Evolutionary conservation across 306 rosid species (phyloP).

Genomic region (Trifolium dubium): DNA sequence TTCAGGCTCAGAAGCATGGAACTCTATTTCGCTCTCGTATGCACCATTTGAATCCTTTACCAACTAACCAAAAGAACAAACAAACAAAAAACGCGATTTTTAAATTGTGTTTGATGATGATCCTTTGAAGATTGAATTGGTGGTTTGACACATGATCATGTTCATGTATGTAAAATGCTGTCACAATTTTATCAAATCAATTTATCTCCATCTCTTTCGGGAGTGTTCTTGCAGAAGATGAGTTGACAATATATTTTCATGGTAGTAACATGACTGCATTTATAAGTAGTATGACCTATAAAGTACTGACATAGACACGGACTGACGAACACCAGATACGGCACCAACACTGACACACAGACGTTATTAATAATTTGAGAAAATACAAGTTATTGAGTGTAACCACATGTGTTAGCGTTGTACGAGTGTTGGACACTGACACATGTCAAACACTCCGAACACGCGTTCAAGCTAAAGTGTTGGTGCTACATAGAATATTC

Average conservation of each 20-base stretch:
- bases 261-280: conserved; percentile 21
- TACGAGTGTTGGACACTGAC: background rate
- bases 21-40: conserved; percentile 13
- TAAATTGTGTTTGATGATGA: conserved; percentile 12
- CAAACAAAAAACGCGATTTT: background rate
- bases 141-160: conserved; percentile 16
- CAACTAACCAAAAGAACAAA: conserved; percentile 41
- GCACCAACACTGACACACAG: background rate
- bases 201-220: background rate
- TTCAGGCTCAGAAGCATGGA: conserved; percentile 36
- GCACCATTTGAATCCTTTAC: conserved; percentile 39
- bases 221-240: conserved; percentile 9
- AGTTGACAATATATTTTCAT: conserved; percentile 10
- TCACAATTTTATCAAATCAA: conserved; percentile 15
- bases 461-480: background rate
- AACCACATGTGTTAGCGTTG: background rate
- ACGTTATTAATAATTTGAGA: background rate
- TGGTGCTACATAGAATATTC: background rate
- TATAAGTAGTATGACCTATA: background rate
- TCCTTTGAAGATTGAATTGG: background rate
- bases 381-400: background rate
- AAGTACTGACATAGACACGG: background rate
- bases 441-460: background rate
- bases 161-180: conserved; percentile 9
- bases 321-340: background rate